Conservation (phyloP, 305 asterid genomes). For the Fraxinus velutina region DNA sequence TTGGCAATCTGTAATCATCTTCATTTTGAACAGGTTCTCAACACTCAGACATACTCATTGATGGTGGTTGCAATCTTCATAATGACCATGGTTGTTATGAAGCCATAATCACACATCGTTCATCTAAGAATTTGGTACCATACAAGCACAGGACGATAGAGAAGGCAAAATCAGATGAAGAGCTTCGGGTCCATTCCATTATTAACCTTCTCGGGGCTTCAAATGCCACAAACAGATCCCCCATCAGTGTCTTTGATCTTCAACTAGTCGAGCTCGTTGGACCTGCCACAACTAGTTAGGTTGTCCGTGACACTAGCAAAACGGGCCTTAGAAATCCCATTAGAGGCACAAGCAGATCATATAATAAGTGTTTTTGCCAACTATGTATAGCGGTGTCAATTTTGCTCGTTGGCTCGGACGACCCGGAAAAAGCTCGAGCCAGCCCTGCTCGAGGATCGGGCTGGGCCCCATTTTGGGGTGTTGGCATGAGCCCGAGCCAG, state of each 20-base stretch:
- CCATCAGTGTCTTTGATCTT: conserved; percentile 60
- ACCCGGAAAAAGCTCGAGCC: too few relatives aligned
- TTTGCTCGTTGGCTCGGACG: too few relatives aligned
- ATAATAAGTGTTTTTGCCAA: conserved; percentile 66
- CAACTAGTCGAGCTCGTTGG: conserved; percentile 86
- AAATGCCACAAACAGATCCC: conserved; percentile 45
- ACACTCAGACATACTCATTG: conserved; percentile 47
- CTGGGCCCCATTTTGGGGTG: too few relatives aligned
- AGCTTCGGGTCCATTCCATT: conserved; percentile 55
- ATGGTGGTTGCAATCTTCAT: conserved; percentile 52
- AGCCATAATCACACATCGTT: conserved; percentile 41
- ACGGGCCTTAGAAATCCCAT: conserved; percentile 58
- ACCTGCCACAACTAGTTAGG: conserved; percentile 67
- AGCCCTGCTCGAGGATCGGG: too few relatives aligned
- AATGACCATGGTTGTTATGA: conserved; percentile 62
- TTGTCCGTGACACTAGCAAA: conserved; percentile 56
- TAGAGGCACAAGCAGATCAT: conserved; percentile 69
- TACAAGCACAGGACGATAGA: conserved; percentile 67
- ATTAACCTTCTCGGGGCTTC: conserved; percentile 71
- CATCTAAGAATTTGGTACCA: conserved; percentile 41
- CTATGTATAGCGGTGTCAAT: conserved; percentile 18
- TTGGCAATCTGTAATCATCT: conserved; percentile 1
- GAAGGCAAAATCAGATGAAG: conserved; percentile 63
- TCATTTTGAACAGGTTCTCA: conserved; percentile 46
- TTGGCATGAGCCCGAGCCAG: too few relatives aligned